Percentiles rank a stretch among this genome's conserved stretches.
Conservation (phyloP, 2,329 filamentous ascomycete genomes). For the Venturia carpophila region DNA sequence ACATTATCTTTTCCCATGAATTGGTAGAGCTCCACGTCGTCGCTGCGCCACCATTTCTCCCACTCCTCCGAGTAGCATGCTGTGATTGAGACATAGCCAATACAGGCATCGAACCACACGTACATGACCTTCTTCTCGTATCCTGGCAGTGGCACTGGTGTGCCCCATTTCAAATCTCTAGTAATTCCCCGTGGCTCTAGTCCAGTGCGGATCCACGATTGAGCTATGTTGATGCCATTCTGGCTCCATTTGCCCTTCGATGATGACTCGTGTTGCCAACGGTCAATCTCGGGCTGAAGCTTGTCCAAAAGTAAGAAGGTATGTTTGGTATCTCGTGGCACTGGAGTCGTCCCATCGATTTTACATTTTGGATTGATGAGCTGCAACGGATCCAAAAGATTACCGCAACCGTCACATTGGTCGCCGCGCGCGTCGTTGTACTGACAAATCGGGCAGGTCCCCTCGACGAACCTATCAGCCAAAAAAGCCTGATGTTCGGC, state of each 20-base stretch:
- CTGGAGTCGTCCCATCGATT: slow-evolving; percentile 74
- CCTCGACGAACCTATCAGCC: slow-evolving; percentile 80
- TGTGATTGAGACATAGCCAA: slow-evolving; percentile 92
- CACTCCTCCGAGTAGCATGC: slow-evolving; percentile 82
- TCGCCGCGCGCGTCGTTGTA: slow-evolving; percentile 47
- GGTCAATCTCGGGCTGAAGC: slow-evolving; percentile 66
- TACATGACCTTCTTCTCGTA: slow-evolving; percentile 79
- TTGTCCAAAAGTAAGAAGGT: slow-evolving; percentile 82
- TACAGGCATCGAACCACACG: slow-evolving; percentile 88
- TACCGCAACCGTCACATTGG: slow-evolving; percentile 47
- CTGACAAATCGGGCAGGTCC: slow-evolving; percentile 63
- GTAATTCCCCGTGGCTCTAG: slow-evolving; percentile 84
- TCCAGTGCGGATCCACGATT: slow-evolving; percentile 75
- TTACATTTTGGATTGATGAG: slow-evolving; percentile 86
- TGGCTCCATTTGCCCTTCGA: slow-evolving; percentile 67
- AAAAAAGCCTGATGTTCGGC: slow-evolving; percentile 50
- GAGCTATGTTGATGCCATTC: slow-evolving; percentile 68
- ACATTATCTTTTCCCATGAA: slow-evolving; percentile 94
- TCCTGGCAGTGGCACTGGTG: slow-evolving; percentile 50
- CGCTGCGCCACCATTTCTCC: slow-evolving; percentile 91
- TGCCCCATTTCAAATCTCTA: slow-evolving; percentile 86
- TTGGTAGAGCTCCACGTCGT: slow-evolving; percentile 82
- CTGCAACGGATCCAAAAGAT: slow-evolving; percentile 42
- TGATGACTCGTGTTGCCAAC: slow-evolving; percentile 68
- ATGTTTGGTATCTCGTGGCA: slow-evolving; percentile 77